Evolutionary conservation across 1,284 basidiomycete genomes (phyloP).

Genomic region (Lentinula novae-zelandiae): DNA sequence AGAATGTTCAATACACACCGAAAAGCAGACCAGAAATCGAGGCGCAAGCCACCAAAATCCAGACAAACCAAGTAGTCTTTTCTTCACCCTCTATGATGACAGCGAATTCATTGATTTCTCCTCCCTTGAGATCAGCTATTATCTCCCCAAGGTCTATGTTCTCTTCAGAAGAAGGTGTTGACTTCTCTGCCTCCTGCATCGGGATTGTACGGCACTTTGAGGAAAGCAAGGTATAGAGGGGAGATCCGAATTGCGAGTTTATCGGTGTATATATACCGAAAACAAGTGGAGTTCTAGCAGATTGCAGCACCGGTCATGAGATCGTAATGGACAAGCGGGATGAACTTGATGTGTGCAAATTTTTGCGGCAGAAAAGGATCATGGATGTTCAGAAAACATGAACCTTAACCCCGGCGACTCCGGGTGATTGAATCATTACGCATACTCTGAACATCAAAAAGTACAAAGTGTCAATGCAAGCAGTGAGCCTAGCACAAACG

Average conservation of each 20-base stretch:
- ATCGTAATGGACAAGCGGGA: not conserved
- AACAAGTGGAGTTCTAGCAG: not conserved
- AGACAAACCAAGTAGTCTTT: constrained; percentile 65
- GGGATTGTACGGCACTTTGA: not conserved
- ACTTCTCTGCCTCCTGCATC: not conserved
- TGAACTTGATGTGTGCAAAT: not conserved
- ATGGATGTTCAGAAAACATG: not conserved
- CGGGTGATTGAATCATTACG: not conserved
- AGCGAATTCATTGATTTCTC: constrained; percentile 57
- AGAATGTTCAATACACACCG: constrained; percentile 39
- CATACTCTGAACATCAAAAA: not conserved
- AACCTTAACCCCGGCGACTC: not conserved
- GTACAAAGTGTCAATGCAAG: constrained; percentile 1
- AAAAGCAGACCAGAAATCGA: constrained; percentile 78
- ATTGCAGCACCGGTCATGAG: not conserved
- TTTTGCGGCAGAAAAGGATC: not conserved
- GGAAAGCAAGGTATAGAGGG: not conserved
- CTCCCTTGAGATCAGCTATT: constrained; percentile 18
- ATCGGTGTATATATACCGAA: not conserved
- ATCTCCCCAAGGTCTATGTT: not conserved
- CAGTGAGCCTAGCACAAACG: not conserved
- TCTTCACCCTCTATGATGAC: constrained; percentile 71
- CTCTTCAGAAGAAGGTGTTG: not conserved
- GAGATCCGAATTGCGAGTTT: not conserved
- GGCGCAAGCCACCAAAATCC: constrained; percentile 62